phyloP scores from a whole-genome alignment of 495 filamentous ascomycete species.

The Symbiotaphrina buchneri region DNA sequence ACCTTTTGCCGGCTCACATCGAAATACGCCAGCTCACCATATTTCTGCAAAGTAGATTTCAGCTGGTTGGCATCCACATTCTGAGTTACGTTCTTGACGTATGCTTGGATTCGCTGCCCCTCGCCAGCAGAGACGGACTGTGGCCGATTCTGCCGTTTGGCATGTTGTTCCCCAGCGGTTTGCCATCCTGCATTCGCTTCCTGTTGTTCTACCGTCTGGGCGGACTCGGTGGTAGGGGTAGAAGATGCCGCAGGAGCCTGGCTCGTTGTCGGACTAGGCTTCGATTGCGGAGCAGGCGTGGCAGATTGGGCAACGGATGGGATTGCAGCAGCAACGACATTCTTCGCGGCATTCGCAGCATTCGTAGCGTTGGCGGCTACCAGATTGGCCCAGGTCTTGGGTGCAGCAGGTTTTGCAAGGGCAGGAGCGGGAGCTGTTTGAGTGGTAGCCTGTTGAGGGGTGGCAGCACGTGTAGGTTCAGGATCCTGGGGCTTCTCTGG shows the following conservation, averaged over 20 bases:
- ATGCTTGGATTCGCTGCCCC: conserved; percentile 49
- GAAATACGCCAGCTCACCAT: conserved; percentile 64
- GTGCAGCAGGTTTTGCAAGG: conserved; percentile 25
- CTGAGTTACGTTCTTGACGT: conserved; percentile 85
- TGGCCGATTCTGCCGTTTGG: conserved; percentile 53
- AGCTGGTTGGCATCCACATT: conserved; percentile 52
- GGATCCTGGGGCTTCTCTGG: conserved; percentile 21
- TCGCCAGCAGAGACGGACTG: conserved; percentile 24
- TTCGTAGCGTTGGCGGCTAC: conserved; percentile 23
- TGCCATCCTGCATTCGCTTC: conserved; percentile 47
- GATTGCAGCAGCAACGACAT: conserved; percentile 10
- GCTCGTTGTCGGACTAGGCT: conserved; percentile 12
- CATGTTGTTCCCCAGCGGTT: conserved; percentile 52
- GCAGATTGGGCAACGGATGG: conserved; percentile 19
- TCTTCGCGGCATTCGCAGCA: conserved; percentile 9
- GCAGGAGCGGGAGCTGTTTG: conserved; percentile 15
- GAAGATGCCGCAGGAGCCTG: conserved; percentile 9
- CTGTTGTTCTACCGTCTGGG: conserved; percentile 19
- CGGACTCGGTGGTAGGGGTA: conserved; percentile 12
- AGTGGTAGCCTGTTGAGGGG: conserved; percentile 17
- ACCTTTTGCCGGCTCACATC: conserved; percentile 86
- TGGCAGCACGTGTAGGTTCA: conserved; percentile 21
- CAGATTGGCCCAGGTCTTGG: conserved; percentile 84
- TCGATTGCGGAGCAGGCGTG: conserved; percentile 14
- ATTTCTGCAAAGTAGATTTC: conserved; percentile 36